Conservation (phyloP, 2,329 filamentous ascomycete species). For the Pseudogymnoascus sp. region DNA sequence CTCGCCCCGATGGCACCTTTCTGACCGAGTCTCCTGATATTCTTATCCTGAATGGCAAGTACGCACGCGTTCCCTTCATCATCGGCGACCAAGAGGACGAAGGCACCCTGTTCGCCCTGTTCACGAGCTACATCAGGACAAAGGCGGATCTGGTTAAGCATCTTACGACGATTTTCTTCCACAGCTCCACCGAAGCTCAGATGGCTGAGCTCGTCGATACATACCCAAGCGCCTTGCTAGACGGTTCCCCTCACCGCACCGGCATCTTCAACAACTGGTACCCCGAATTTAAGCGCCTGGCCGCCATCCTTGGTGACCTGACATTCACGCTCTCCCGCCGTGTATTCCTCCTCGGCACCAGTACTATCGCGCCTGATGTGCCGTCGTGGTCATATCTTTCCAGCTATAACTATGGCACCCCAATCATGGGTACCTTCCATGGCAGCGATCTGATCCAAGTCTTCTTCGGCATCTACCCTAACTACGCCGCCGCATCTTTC, state of each 20-base stretch:
- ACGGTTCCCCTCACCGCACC: conserved; percentile 67
- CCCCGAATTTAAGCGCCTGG: conserved; percentile 68
- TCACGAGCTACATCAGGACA: conserved; percentile 52
- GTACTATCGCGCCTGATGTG: conserved; percentile 43
- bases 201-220: conserved; percentile 49
- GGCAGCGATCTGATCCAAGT: conserved; percentile 60
- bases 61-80: conserved; percentile 53
- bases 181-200: conserved; percentile 39
- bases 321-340: conserved; percentile 66
- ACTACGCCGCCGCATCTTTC: conserved; percentile 51
- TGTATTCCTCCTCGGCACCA: conserved; percentile 45
- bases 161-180: conserved; percentile 51
- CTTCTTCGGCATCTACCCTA: conserved; percentile 55
- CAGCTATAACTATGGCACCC: conserved; percentile 62
- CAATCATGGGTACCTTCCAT: conserved; percentile 70
- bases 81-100: conserved; percentile 74
- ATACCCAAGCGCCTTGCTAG: conserved; percentile 45
- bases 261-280: conserved; percentile 60
- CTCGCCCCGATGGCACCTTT: conserved; percentile 59
- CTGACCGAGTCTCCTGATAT: conserved; percentile 56
- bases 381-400: conserved; percentile 68
- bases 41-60: conserved; percentile 43
- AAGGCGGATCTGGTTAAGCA: conserved; percentile 52
- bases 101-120: conserved; percentile 64
- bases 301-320: conserved; percentile 67